Base-by-base conservation (phyloP, 148 eudicot species). In the Cornus florida region DNA sequence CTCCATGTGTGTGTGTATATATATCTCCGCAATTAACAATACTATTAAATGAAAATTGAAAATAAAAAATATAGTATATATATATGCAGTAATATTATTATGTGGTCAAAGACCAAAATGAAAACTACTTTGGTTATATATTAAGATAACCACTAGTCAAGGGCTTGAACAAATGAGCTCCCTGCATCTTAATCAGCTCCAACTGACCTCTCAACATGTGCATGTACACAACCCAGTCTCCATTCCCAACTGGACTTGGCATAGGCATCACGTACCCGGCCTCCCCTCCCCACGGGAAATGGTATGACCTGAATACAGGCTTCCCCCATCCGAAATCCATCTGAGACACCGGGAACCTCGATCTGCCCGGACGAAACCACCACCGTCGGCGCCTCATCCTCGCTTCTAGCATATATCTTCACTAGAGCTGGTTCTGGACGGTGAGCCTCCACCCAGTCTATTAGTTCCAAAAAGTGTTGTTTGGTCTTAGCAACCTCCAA, bases 141-240 rank as follows among this genome's bases (percentile, higher is more conserved):
- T 75, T 17, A 50, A 76, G 80, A 76, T 81, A 81, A 72, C 76
- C 83, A 38, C 22, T 71, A 19, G 82, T 74, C 39, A 94, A 74
- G 2, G 92, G 97, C 33, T 38, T 83, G 53, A 94, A 83, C 16
- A 94, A 83, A 79, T 84, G 74, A 7, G 75, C 68, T 12, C 82
- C 93, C 17, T 84, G 53, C 2, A 66, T 70, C 77, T 94, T 93
- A 9, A 94, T 75, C 77, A 81, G 82, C 4, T 94, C 86, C 70
- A 94, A 46, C 38, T 92, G 92, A n/a, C 75, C 77, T 71, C 86
- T 75, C 41, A 64, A 4, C 53, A 92, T 76, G 70, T 89, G 93
- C 95, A 94, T 88, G 75, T 92, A 92, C 31, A 92, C 93, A 56
- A 94, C 35, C 97, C 97, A 94, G 79, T 94, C 98, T 0, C 90